Evolutionary conservation across 306 rosid species (phyloP), one percentile per base, ranked within the genome.

Genomic region (Medicago ruthenica): DNA sequence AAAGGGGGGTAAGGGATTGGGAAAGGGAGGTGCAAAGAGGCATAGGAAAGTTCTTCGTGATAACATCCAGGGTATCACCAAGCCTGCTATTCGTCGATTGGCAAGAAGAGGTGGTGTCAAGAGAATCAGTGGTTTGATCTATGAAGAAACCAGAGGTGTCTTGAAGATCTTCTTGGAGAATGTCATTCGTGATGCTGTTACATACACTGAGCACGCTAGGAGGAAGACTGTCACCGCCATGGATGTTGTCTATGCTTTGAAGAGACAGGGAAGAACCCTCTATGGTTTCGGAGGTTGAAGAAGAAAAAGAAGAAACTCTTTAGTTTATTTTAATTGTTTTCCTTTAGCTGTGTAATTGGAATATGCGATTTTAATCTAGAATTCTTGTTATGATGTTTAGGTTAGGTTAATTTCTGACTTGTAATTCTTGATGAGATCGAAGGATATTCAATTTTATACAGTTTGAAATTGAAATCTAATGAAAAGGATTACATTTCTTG

Each of bases 11-110:
- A 75, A 75, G 68, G 84, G 84, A 16, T 37, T 66, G 0, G 83
- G 83, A 12, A 79, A 79, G 42, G 79, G 83, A 31, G 83, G 83
- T 3, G 83, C 83, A 1, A 79, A 79, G 84, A 69, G 84, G 36
- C 84, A 81, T 63, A 72, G 84, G 2, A 81, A 81, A 1, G 80
- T 81, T 17, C 77, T 81, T 0, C 80, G 80, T 0, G 84, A 81
- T 2, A 81, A 81, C 54, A 81, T 81, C 3, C 83, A 79, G 7
- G 83, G 83, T 2, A 80, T 80, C 54, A 80, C 83, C n/a, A 80
- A 80, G 64, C 79, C 83, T 0, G 83, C 83, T 2, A 80, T 80
- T 34, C 63, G 83, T 13, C 67, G 83, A 24, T 57, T 81, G 68
- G 84, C 84, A 0, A 61, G 84, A 4, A 69, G 84, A 62, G 80